Evolutionary conservation across 2,329 filamentous ascomycete genomes (phyloP), one percentile per base, ranked within the genome.

Genomic region (Diaporthe sp.): DNA sequence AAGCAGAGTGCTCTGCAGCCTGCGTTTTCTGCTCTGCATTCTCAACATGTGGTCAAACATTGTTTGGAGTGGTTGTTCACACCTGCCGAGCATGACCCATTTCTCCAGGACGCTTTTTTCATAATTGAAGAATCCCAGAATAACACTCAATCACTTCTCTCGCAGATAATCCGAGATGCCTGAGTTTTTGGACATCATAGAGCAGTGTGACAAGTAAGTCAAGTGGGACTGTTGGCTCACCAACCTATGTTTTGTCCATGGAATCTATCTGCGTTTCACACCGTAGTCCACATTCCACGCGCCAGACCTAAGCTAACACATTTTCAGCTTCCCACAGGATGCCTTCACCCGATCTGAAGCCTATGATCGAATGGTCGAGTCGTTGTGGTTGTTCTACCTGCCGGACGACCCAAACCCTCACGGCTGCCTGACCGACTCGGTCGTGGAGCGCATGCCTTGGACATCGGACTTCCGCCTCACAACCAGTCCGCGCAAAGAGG

Each of bases 391-490:
- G 2, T 75, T 75, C 44, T 75, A 75, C 28, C 76, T 83, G 5
- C 80, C 79, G 1, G 60, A 79, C 37, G 82, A 82, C 73, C 61
- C 76, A 12, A 72, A 79, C 22, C 76, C 79, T 6, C 82, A 82
- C 72, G 82, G 82, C 58, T 78, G 80, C 51, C 79, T 83, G 71
- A 78, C 80, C 34, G 77, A 77, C 25, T 77, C 76, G 3, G 80
- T 76, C 13, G 80, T 83, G 3, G 61, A 62, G 34, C 74, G 53
- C 7, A 44, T 76, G 58, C 61, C 74, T n/a, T 88, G 86, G 86
- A 86, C 87, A 0, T 2, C 81, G 0, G 77, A 82, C 34, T 87
- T 89, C 77, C 57, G 71, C 67, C 75, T 88, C 75, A 67, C 82
- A 75, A 82, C 83, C 58, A 65, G 76, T 0, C 67, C 77, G 22